Evolutionary conservation across 2,329 filamentous ascomycete species (phyloP), one percentile per base, ranked within the genome.

Genomic region (Massarina eburnea): DNA sequence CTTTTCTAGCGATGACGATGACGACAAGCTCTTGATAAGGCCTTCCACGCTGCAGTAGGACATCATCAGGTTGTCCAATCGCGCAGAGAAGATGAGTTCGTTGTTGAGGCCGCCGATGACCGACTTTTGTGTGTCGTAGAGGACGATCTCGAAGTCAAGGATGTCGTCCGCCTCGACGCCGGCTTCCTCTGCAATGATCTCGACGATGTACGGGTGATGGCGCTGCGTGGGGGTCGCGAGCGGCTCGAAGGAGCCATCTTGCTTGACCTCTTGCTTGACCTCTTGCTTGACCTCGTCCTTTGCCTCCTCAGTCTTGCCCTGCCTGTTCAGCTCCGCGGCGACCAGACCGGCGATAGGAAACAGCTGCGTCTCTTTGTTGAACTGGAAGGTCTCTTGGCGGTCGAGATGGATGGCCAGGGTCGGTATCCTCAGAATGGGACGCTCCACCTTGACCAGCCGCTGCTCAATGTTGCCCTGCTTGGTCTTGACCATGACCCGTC

Each of bases 301-400:
- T n/a, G 70, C 71, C 38, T 77, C 76, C 4, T 73, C 73, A 8
- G 72, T 70, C 63, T 79, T 78, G 30, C 79, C 81, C 19, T 83
- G 81, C 56, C 89, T 81, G 75, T 96, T 96, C 47, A 99, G 80
- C 75, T 96, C 91, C 2, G 90, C 89, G 41, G 88, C 84, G 2
- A 89, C 87, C 43, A 99, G 79, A 5, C 94, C 94, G 18, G 88
- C 85, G 63, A 99, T 96, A 4, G 94, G 94, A 64, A 96, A 95
- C 19, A 99, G 76, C 71, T 99, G 92, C 19, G 86, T 90, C 76
- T 99, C 94, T 76, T 96, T 97, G 79, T 97, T 99, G 66, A 95
- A 95, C 45, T 89, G 80, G 64, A 99, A 99, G 52, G 80, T 89
- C 61, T 88, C 80, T 59, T 89, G 84, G 44, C 92, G 86, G 64